Conservation (phyloP, 805 yeast genomes). For the Starmerella roubikii region DNA sequence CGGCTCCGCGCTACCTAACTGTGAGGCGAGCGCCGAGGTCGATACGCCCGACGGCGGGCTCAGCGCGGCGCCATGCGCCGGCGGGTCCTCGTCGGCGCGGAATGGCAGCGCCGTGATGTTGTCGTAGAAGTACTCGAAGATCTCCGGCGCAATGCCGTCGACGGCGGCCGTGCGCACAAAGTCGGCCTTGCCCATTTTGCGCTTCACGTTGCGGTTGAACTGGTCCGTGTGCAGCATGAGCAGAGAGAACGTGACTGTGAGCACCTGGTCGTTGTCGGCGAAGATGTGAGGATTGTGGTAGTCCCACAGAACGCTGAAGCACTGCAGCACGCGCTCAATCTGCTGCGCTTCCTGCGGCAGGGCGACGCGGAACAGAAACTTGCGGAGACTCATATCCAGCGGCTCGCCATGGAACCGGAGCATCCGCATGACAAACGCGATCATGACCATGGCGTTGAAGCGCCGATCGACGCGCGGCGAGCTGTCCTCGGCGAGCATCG, state of each 20-base stretch:
- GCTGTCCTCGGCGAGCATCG: slow-evolving; percentile 14
- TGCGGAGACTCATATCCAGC: slow-evolving; percentile 50
- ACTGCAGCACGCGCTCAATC: slow-evolving; percentile 51
- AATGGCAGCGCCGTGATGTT: slow-evolving; percentile 52
- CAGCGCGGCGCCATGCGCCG: too few species aligned
- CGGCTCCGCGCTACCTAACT: not conserved
- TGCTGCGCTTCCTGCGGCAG: slow-evolving; percentile 66
- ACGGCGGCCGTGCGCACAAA: slow-evolving; percentile 36
- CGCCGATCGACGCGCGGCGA: slow-evolving; percentile 1
- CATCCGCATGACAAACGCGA: slow-evolving; percentile 21
- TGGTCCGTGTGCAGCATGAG: slow-evolving; percentile 63
- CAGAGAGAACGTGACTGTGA: slow-evolving; percentile 49
- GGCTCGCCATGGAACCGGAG: slow-evolving; percentile 45
- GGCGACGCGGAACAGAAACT: slow-evolving; percentile 42
- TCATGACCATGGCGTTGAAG: slow-evolving; percentile 17
- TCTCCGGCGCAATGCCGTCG: slow-evolving; percentile 27
- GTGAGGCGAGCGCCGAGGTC: not conserved
- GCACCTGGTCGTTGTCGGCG: slow-evolving; percentile 38
- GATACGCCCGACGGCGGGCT: not conserved
- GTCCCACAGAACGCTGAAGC: slow-evolving; percentile 42
- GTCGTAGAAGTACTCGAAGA: slow-evolving; percentile 44
- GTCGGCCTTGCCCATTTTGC: slow-evolving; percentile 52
- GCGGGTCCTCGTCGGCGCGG: slow-evolving; percentile 31
- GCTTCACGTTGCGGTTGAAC: slow-evolving; percentile 52
- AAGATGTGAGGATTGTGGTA: slow-evolving; percentile 31